Evolutionary conservation across 2,329 filamentous ascomycete genomes (phyloP), one percentile per base, ranked within the genome.

Genomic region (Fusarium sp.): DNA sequence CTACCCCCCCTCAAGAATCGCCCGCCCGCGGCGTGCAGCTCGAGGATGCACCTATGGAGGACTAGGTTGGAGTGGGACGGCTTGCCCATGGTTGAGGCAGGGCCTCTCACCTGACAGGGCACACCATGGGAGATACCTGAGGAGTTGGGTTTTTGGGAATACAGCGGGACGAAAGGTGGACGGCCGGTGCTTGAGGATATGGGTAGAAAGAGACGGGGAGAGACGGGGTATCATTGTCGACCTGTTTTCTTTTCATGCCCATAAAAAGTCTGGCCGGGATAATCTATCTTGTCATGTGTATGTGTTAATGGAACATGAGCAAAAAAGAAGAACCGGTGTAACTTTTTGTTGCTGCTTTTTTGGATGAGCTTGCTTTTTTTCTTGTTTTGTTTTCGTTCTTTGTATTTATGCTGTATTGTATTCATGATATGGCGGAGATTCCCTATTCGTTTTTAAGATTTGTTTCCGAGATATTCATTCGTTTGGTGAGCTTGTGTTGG

Each of bases 31-130:
- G 86, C 27, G 84, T 89, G 31, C 87, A 86, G 27, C 83, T 89
- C 41, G 86, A 88, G 71, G 87, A 89, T 76, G 85, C 84, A 76
- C 85, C 87, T 41, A 89, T 89, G 86, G 85, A 86, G 63, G 84
- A 88, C 73, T 88, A 85, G 78, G 65, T 69, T 56, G 57, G 61
- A 57, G 61, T 45, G 60, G 60, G 66, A 63, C 39, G 43, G 63
- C 65, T 37, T 68, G 68, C 64, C 69, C 64, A 39, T 65, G 58
- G 60, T 61, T 54, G 56, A 74, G 52, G 52, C 43, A 58, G 66
- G 69, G 50, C 39, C 69, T 63, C 57, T 70, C 59, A 57, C 64
- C 39, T 70, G 45, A 71, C 41, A 37, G 60, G 45, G 61, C 39
- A 71, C 10, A 37, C 63, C 63, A 68, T 65, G 22, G 60, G 27